Evolutionary conservation across 768 basidiomycete species (phyloP).

Genomic region (Guyanaporus albipodus): DNA sequence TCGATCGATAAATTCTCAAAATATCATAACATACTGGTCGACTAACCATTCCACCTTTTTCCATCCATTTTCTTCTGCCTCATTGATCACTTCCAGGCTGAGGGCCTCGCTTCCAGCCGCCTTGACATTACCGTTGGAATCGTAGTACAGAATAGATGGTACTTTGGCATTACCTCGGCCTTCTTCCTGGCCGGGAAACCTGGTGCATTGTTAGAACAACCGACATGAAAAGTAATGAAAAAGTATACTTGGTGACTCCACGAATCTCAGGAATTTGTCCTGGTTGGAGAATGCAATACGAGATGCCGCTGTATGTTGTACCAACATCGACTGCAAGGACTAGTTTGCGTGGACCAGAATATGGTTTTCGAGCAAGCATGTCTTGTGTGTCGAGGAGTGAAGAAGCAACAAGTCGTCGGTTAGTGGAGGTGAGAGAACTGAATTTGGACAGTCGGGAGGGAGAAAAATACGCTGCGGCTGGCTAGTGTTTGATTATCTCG

Average conservation of each 20-base stretch:
- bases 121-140: background rate
- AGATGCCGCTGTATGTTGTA: slow-evolving; percentile 43
- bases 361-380: slow-evolving; percentile 3
- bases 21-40: no score
- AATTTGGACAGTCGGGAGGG: no score
- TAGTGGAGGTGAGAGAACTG: no score
- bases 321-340: slow-evolving; percentile 46
- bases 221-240: background rate
- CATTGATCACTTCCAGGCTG: background rate
- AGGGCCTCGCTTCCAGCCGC: background rate
- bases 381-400: background rate
- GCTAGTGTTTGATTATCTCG: no score
- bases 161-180: background rate
- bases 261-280: slow-evolving; percentile 11
- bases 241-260: slow-evolving; percentile 9
- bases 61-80: background rate
- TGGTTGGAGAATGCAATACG: slow-evolving; percentile 27
- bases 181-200: slow-evolving; percentile 30
- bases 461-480: no score
- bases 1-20: no score
- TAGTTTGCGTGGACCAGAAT: slow-evolving; percentile 24
- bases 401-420: no score
- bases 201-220: slow-evolving; percentile 14
- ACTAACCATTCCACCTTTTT: background rate
- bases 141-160: background rate